phyloP scores from a whole-genome alignment of 352 stramenopile genomes.

The Phytophthora brassicae region DNA sequence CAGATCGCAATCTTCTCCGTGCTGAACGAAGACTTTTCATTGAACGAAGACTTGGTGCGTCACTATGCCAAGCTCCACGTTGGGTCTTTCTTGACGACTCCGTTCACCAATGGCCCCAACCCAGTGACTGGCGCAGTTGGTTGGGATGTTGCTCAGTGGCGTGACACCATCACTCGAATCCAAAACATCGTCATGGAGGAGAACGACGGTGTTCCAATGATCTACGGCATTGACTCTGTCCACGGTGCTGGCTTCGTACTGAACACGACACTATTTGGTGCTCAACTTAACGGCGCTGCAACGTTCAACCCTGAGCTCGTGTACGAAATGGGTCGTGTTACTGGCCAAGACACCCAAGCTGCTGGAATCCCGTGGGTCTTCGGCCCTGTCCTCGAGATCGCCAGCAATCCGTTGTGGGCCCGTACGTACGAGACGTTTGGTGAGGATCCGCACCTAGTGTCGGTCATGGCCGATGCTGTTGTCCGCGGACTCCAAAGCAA shows the following conservation, averaged over 20 bases:
- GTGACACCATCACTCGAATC: slow-evolving; percentile 62
- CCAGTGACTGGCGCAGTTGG: slow-evolving; percentile 21
- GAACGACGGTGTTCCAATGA: slow-evolving; percentile 47
- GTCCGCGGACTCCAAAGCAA: slow-evolving; percentile 74
- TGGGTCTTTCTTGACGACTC: slow-evolving; percentile 75
- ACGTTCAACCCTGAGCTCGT: slow-evolving; percentile 80
- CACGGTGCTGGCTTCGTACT: slow-evolving; percentile 84
- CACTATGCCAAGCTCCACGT: slow-evolving; percentile 75
- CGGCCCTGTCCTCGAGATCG: slow-evolving; percentile 74
- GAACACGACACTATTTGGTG: slow-evolving; percentile 73
- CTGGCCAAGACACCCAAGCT: slow-evolving; percentile 72
- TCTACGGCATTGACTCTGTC: slow-evolving; percentile 88
- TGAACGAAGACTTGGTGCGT: slow-evolving; percentile 57
- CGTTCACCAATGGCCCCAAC: slow-evolving; percentile 26
- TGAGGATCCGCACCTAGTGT: slow-evolving; percentile 81
- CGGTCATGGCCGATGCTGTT: slow-evolving; percentile 63
- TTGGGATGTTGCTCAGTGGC: slow-evolving; percentile 66
- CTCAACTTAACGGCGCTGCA: slow-evolving; percentile 82
- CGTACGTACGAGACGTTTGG: slow-evolving; percentile 92
- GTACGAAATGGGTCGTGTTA: slow-evolving; percentile 58
- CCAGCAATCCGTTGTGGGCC: slow-evolving; percentile 78
- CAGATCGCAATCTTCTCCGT: slow-evolving; percentile 20
- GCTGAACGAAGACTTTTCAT: slow-evolving; percentile 33
- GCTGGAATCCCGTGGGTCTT: slow-evolving; percentile 89
- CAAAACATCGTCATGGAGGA: slow-evolving; percentile 68